These are phyloP conservation scores for Leccinum obscurum DNA, from an alignment of 768 basidiomycete genomes.

Conservation along the genomic window DNA sequence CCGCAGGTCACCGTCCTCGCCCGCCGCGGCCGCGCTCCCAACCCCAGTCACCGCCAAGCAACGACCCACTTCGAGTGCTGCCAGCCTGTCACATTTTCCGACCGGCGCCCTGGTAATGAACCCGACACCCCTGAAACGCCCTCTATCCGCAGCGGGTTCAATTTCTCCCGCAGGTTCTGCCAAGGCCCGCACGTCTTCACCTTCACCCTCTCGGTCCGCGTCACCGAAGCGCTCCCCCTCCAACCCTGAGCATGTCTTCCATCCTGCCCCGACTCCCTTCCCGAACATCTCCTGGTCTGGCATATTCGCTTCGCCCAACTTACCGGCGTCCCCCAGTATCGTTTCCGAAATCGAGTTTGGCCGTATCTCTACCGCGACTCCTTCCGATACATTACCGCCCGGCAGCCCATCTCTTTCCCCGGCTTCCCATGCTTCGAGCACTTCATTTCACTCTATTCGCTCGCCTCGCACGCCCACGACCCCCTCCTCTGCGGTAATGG, in stretches of 20 bases:
- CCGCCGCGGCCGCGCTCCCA: conserved; percentile 11
- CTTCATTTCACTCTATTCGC: conserved; percentile 10
- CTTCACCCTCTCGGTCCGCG: not conserved
- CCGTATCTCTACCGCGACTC: not conserved
- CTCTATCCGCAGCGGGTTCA: conserved; percentile 1
- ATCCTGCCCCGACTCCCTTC: conserved; percentile 17
- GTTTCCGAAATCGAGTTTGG: conserved; percentile 3
- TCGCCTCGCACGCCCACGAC: conserved; percentile 14
- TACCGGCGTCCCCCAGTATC: not conserved
- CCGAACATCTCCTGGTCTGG: conserved; percentile 23
- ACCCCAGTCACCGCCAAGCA: conserved; percentile 16
- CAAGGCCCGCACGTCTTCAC: not conserved
- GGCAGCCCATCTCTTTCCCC: conserved; percentile 10
- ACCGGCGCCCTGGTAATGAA: not conserved
- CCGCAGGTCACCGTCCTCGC: conserved; percentile 7
- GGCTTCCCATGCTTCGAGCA: not conserved
- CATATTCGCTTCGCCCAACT: conserved; percentile 13
- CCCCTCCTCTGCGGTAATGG: conserved; percentile 15
- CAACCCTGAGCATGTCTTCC: conserved; percentile 10
- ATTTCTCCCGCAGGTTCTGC: conserved; percentile 4
- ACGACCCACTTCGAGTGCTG: conserved; percentile 6
- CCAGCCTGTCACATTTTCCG: not conserved
- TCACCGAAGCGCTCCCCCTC: conserved; percentile 1
- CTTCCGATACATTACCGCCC: not conserved
- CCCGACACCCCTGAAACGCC: conserved; percentile 14